Conservation (phyloP, 2,329 filamentous ascomycete genomes). For the Tympanopsis confertula region DNA sequence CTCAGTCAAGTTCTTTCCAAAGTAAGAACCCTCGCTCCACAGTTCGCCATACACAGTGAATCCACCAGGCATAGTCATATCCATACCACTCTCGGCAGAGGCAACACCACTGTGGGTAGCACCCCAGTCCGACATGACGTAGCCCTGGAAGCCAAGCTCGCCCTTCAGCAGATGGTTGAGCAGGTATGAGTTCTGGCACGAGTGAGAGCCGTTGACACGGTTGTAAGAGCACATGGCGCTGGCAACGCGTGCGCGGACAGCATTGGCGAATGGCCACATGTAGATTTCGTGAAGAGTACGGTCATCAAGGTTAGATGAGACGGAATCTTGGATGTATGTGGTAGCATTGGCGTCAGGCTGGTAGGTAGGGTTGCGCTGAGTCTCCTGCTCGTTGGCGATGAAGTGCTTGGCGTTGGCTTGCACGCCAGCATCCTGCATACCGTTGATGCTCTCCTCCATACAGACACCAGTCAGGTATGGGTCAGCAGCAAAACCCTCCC, state of each 20-base stretch:
- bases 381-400: constrained; percentile 24
- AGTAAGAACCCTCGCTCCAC: constrained; percentile 23
- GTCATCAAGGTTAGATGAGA: constrained; percentile 41
- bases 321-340: constrained; percentile 13
- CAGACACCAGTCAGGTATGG: not conserved
- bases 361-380: constrained; percentile 14
- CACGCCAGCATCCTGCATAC: constrained; percentile 21
- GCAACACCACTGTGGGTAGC: constrained; percentile 27
- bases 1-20: constrained; percentile 29
- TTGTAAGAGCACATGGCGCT: constrained; percentile 32
- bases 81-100: constrained; percentile 30
- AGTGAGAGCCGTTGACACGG: constrained; percentile 33
- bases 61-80: constrained; percentile 39
- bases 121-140: constrained; percentile 28
- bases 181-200: constrained; percentile 34
- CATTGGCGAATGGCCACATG: constrained; percentile 42
- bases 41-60: constrained; percentile 16
- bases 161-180: constrained; percentile 36
- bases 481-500: not conserved
- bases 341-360: constrained; percentile 10
- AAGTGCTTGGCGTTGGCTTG: constrained; percentile 25
- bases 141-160: constrained; percentile 35
- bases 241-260: constrained; percentile 14
- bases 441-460: constrained; percentile 20
- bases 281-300: constrained; percentile 49